A percentile compares a stretch with the other conserved stretches of the same genome.
These are phyloP conservation scores for Kondoa subrosea DNA, from an alignment of 768 basidiomycete genomes.

Conservation along the genomic window DNA sequence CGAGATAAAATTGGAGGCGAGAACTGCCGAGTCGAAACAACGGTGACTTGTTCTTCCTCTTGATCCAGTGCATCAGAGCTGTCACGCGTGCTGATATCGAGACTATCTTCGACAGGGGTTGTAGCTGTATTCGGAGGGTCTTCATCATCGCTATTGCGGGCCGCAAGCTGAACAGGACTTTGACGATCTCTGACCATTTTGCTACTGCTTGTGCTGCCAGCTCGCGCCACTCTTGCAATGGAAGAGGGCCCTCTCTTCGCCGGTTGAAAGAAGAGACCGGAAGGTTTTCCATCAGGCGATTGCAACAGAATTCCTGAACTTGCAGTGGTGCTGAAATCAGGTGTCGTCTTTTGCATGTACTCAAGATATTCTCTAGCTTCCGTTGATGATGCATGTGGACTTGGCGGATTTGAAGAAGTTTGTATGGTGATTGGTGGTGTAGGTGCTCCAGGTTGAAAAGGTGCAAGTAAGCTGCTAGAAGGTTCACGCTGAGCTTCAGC, in stretches of 20 bases:
- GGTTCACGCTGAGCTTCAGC: constrained; percentile 15
- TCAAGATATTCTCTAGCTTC: constrained; percentile 40
- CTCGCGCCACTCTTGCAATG: background rate
- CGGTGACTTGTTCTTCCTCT: no score
- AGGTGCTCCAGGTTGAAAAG: constrained; percentile 7
- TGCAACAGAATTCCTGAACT: constrained; percentile 79
- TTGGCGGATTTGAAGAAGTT: constrained; percentile 18
- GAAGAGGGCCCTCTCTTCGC: constrained; percentile 14
- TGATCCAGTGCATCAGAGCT: no score
- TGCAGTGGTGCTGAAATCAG: constrained; percentile 52
- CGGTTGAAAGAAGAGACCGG: constrained; percentile 94
- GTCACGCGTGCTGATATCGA: no score
- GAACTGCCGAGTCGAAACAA: no score
- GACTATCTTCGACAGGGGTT: no score
- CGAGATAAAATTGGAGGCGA: constrained; percentile 1
- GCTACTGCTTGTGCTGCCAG: background rate
- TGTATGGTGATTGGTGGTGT: constrained; percentile 13
- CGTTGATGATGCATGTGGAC: constrained; percentile 9
- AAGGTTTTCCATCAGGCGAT: constrained; percentile 77
- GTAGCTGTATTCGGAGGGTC: background rate
- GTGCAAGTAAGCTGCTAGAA: background rate
- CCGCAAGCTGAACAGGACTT: background rate
- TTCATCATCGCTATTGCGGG: background rate
- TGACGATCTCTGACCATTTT: constrained; percentile 2
- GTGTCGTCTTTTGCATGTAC: constrained; percentile 52